Evolutionary conservation across 805 yeast species (phyloP), one percentile per base, ranked within the genome.

Genomic region (Cyberlindnera bimundalis): DNA sequence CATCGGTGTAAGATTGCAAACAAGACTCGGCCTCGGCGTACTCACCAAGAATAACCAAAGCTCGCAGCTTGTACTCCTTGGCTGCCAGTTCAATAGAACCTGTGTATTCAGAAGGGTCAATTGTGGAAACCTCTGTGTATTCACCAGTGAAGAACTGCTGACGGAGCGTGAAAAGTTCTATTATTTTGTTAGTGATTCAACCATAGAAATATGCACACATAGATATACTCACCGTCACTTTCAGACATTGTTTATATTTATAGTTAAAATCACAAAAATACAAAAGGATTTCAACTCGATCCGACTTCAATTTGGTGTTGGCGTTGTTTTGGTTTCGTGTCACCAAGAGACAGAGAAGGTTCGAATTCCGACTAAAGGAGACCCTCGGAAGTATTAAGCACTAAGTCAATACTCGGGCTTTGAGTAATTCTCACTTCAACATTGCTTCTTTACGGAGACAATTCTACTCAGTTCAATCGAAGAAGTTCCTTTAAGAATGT

Each of bases 101-200:
- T 16, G 69, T 59, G 47, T 67, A 70, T 37, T 65, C 73, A 6
- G 62, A 67, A 25, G 66, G 42, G 2, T 30, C 24, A 38, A 70
- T 67, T 6, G 64, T 56, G 33, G 65, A 51, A 3, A 74, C 76
- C 50, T 70, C 66, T 11, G 63, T 54, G 55, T 70, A 76, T 52
- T 78, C 79, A 36, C 80, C 78, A 11, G 83, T 74, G 59, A 73
- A 80, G 62, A 78, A 81, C 43, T 74, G 76, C 53, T 77, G 81
- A 49, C 77, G 71, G 19, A 80, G 59, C 14, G 68, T 70, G 59
- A 70, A 80, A 27, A 76, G 66, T 52, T 78, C 83, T 39, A 40
- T 31, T 50, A 36, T 12, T 34, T 15, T 37, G 50, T 11, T 40
- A 38, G 18, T 55, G 35, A 61, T 67, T 33, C 26, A 14, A 18